Conservation (phyloP, 78 protist genomes). For the Dictyostelium brefeldianum region DNA sequence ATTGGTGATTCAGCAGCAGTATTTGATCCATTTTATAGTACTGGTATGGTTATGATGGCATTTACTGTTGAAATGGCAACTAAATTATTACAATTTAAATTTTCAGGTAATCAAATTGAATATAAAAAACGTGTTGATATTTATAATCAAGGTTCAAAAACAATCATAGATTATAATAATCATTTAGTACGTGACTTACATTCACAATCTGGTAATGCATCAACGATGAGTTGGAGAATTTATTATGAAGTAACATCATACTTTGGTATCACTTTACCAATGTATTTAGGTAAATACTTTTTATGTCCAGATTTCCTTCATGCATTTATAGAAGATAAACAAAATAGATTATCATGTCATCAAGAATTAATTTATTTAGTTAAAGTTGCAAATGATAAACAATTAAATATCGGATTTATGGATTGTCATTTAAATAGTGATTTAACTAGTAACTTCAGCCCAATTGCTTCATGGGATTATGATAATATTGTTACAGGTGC, state of each 20-base stretch:
- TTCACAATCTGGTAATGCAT: conserved; percentile 63
- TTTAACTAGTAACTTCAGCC: conserved; percentile 14
- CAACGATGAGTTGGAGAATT: conserved; percentile 64
- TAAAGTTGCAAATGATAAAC: conserved; percentile 1
- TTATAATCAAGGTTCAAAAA: conserved; percentile 18
- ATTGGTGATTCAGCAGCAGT: conserved; percentile 73
- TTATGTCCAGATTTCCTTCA: conserved; percentile 39
- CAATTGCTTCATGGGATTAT: conserved; percentile 61
- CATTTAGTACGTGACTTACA: conserved; percentile 42
- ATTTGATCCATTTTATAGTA: conserved; percentile 68
- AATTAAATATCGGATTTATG: conserved; percentile 56
- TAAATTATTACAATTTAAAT: neutral
- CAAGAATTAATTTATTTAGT: conserved; percentile 5
- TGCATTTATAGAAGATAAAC: neutral
- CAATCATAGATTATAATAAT: conserved; percentile 40
- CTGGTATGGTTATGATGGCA: conserved; percentile 73
- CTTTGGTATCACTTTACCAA: conserved; percentile 33
- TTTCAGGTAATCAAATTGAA: neutral
- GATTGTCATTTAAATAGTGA: conserved; percentile 44
- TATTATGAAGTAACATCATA: conserved; percentile 19
- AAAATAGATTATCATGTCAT: conserved; percentile 7
- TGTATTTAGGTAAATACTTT: conserved; percentile 65
- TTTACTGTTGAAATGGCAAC: conserved; percentile 32
- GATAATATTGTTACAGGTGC: neutral
- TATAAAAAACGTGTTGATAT: neutral